phyloP scores from a whole-genome alignment of 306 rosid genomes.

The Parietaria judaica region DNA sequence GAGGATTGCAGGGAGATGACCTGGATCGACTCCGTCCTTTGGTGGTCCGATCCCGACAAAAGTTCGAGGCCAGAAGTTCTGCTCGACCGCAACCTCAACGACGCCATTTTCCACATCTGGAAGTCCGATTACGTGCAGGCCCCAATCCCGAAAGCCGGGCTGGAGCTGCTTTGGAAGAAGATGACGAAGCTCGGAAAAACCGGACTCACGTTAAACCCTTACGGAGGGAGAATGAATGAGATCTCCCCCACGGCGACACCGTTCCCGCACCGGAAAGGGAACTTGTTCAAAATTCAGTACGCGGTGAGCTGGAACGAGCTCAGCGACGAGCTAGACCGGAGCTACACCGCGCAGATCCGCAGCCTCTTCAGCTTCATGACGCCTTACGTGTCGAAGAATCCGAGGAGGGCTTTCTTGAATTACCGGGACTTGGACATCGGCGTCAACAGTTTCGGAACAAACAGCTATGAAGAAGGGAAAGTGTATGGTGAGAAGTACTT shows the following conservation, averaged over 20 bases:
- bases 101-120: conserved; percentile 41
- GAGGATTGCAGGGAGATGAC: conserved; percentile 52
- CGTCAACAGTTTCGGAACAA: neutral
- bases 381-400: conserved; percentile 50
- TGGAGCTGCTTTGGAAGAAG: conserved; percentile 40
- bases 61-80: conserved; percentile 28
- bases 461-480: conserved; percentile 16
- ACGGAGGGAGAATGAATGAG: conserved; percentile 46
- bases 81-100: conserved; percentile 25
- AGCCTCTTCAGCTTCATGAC: conserved; percentile 47
- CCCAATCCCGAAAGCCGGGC: conserved; percentile 34
- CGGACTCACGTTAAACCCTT: conserved; percentile 45
- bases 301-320: conserved; percentile 36
- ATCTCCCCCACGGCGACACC: conserved; percentile 35
- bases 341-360: conserved; percentile 37
- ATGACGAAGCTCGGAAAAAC: conserved; percentile 28
- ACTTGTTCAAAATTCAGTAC: conserved; percentile 39
- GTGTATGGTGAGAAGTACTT: conserved; percentile 59
- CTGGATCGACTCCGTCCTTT: conserved; percentile 43
- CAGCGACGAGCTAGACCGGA: conserved; percentile 11
- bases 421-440: conserved; percentile 59
- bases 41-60: conserved; percentile 27
- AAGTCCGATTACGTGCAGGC: conserved; percentile 44
- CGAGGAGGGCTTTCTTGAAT: conserved; percentile 63
- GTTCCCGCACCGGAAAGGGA: conserved; percentile 55